Base-by-base conservation (phyloP, 768 basidiomycete species). In the Ephemerocybe angulata region DNA sequence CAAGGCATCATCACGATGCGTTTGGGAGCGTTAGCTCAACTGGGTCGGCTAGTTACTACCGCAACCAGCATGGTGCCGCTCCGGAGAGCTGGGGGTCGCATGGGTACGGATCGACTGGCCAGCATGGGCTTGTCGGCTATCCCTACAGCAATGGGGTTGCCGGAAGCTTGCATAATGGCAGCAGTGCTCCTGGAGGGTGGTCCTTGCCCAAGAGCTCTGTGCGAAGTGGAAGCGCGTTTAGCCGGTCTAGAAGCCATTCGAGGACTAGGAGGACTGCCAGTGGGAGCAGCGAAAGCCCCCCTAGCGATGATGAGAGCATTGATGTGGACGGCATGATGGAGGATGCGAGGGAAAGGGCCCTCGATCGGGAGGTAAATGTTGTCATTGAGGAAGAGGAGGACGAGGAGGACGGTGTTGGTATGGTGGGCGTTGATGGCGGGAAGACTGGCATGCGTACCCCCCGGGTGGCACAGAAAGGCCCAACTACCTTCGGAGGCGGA, bases 241-340 rank as follows among this genome's bases (percentile, higher is more conserved):
- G 54, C 27, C 47, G 54, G 8, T 55, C 54, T 5, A 40, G 54
- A 21, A 55, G 54, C 25, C 47, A 43, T 17, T 55, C 54, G 28
- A 31, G 49, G 17, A 40, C 37, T 27, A 6, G 47, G 11, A 37
- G 27, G 29, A 48, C 37, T 29, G 28, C n/a, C 7, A 35, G 48
- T 50, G 29, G 29, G 17, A 55, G 54, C 48, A 40, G 40, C 29
- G 54, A 49, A 22, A 55, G 59, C 24, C 57, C 56, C 15, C 40
- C 63, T 12, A 67, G 65, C 42, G 71, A 69, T 19, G 68, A 68
- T 28, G 72, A 64, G 42, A 65, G 62, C 38, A 49, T 59, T 35
- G 66, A 69, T 53, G 74, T 72, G 33, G 65, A 66, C 40, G 78
- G 72, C 30, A 51, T 56, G 28, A 55, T 53, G n/a, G 59, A 60